A percentile compares a stretch with the other conserved stretches of the same genome.
Conservation (phyloP, 768 basidiomycete genomes). For the Amanita inopinata region DNA sequence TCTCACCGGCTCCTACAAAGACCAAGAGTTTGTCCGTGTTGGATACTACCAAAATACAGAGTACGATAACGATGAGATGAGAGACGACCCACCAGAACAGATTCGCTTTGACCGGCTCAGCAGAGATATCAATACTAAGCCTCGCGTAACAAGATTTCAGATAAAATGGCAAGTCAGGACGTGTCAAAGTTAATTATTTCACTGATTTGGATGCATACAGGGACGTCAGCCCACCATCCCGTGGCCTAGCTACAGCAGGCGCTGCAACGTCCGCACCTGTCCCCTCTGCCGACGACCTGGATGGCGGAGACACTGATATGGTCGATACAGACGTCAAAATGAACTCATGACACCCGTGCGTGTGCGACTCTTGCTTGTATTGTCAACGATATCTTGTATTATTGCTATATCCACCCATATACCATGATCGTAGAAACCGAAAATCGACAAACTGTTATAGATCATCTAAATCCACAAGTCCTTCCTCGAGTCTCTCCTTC, state of each 20-base stretch:
- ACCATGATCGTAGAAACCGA: too few relatives aligned
- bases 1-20: constrained; percentile 89
- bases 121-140: constrained; percentile 84
- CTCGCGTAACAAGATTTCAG: constrained; percentile 87
- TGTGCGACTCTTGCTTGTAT: neutral
- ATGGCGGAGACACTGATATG: constrained; percentile 19
- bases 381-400: neutral
- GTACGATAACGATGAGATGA: constrained; percentile 93
- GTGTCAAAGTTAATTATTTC: constrained; percentile 1
- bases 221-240: constrained; percentile 52
- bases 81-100: constrained; percentile 52
- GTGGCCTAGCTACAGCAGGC: constrained; percentile 35
- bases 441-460: too few relatives aligned
- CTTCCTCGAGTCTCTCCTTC: constrained; percentile 15
- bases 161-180: constrained; percentile 64
- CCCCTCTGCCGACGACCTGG: constrained; percentile 62
- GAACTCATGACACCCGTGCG: neutral
- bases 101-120: constrained; percentile 75
- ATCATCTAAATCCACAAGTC: constrained; percentile 39
- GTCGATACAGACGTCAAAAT: neutral
- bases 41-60: constrained; percentile 99
- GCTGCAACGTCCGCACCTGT: constrained; percentile 66
- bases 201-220: constrained; percentile 22
- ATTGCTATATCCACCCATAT: neutral
- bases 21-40: constrained; percentile 98